phyloP scores from a whole-genome alignment of 2,329 filamentous ascomycete genomes.

The Penicillium sp. region DNA sequence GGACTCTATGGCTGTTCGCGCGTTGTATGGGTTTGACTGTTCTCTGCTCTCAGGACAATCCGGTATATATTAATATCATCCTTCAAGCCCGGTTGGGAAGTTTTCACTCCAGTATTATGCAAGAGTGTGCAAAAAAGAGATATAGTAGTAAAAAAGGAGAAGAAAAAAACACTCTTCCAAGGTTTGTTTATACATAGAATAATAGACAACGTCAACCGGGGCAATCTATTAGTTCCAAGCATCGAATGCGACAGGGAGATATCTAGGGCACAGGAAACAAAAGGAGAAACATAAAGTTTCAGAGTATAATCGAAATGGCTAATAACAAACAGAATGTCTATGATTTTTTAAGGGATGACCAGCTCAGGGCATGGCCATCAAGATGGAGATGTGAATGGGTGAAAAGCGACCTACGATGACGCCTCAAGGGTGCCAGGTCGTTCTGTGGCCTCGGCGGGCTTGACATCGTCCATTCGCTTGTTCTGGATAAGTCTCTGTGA shows the following conservation, averaged over 20 bases:
- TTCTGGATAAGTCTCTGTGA: conserved; percentile 43
- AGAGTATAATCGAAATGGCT: conserved; percentile 18
- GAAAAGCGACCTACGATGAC: conserved; percentile 14
- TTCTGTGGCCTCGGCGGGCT: conserved; percentile 41
- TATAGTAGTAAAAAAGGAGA: background rate
- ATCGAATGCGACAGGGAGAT: background rate
- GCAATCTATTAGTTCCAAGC: background rate
- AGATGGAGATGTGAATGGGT: background rate
- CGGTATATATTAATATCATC: background rate
- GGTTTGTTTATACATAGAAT: background rate
- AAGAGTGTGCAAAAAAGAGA: background rate
- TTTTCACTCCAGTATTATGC: background rate
- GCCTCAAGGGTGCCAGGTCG: conserved; percentile 41
- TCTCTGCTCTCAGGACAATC: background rate
- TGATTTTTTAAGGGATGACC: conserved; percentile 7
- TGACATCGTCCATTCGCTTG: conserved; percentile 37
- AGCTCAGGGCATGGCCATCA: conserved; percentile 4
- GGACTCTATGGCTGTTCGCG: background rate
- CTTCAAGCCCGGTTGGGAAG: too few species aligned
- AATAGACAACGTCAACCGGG: background rate
- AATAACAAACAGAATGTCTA: conserved; percentile 21
- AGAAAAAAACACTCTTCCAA: background rate
- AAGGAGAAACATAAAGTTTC: background rate
- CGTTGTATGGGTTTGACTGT: too few species aligned
- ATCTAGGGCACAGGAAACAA: conserved; percentile 3